phyloP scores from a whole-genome alignment of 2,329 filamentous ascomycete genomes.

The Botrytis fragariae region DNA sequence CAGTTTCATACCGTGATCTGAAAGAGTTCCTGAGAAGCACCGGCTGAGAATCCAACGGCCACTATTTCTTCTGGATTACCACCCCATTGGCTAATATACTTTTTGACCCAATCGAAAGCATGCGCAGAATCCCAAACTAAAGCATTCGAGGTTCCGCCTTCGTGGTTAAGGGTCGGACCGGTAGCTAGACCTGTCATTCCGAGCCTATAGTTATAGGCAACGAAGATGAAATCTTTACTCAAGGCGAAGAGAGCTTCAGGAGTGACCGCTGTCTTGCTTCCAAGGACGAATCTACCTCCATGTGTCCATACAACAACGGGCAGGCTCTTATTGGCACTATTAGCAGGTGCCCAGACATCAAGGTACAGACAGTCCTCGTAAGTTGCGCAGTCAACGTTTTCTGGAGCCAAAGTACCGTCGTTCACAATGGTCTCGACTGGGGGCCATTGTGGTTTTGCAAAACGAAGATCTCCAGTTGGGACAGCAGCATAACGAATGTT shows the following conservation, averaged over 20 bases:
- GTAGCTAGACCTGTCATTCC: slow-evolving; percentile 38
- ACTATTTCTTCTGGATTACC: slow-evolving; percentile 48
- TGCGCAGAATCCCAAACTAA: slow-evolving; percentile 44
- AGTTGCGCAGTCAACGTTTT: slow-evolving; percentile 39
- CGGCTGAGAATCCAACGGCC: slow-evolving; percentile 51
- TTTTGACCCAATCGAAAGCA: slow-evolving; percentile 48
- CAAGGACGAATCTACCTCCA: slow-evolving; percentile 33
- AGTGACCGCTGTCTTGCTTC: slow-evolving; percentile 38
- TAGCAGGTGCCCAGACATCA: slow-evolving; percentile 34
- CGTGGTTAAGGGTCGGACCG: slow-evolving; percentile 34
- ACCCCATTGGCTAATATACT: slow-evolving; percentile 45
- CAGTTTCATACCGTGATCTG: slow-evolving; percentile 31
- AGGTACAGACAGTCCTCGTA: slow-evolving; percentile 36
- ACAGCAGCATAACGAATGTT: slow-evolving; percentile 41
- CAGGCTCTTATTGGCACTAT: slow-evolving; percentile 32
- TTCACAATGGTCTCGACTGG: slow-evolving; percentile 39
- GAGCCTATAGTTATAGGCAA: slow-evolving; percentile 39
- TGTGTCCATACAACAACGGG: slow-evolving; percentile 38
- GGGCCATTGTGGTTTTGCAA: slow-evolving; percentile 40
- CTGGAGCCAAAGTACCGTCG: slow-evolving; percentile 37
- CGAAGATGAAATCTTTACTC: slow-evolving; percentile 36
- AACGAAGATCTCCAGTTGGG: slow-evolving; percentile 39
- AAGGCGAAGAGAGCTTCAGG: slow-evolving; percentile 39
- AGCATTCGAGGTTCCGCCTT: slow-evolving; percentile 34
- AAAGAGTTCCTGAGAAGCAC: slow-evolving; percentile 42